A percentile compares a stretch with the other conserved stretches of the same genome.
Evolutionary conservation across 768 basidiomycete species (phyloP).

Genomic region (Serendipita sp.): DNA sequence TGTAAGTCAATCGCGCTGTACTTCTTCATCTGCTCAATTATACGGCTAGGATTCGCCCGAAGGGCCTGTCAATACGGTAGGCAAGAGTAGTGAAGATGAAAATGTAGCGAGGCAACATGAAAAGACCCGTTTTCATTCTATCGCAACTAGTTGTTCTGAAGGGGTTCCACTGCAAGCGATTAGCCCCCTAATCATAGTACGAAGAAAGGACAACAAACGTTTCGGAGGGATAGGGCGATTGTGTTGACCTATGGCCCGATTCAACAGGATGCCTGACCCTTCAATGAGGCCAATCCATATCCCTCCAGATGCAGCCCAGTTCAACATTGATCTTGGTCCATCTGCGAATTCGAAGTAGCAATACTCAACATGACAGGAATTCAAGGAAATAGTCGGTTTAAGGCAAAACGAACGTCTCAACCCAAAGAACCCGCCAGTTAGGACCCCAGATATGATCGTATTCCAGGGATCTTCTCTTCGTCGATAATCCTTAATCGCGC

Average conservation of each 20-base stretch:
- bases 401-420: slow-evolving; percentile 71
- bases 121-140: not conserved
- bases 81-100: slow-evolving; percentile 4
- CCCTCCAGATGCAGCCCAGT: slow-evolving; percentile 90
- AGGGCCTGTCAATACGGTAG: not conserved
- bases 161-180: not conserved
- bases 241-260: slow-evolving; percentile 73
- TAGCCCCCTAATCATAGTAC: not conserved
- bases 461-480: slow-evolving; percentile 99
- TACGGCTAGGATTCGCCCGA: too few relatives aligned
- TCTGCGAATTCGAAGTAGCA: slow-evolving; percentile 32
- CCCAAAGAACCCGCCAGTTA: slow-evolving; percentile 94
- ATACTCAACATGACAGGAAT: not conserved
- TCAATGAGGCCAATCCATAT: slow-evolving; percentile 89
- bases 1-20: too few relatives aligned
- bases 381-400: slow-evolving; percentile 6
- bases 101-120: not conserved
- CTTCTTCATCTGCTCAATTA: too few relatives aligned
- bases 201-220: slow-evolving; percentile 31
- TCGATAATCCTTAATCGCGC: slow-evolving; percentile 89
- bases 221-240: slow-evolving; percentile 67
- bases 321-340: slow-evolving; percentile 79
- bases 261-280: slow-evolving; percentile 86
- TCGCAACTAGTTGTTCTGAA: not conserved
- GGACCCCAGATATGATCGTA: slow-evolving; percentile 93